Percentiles rank a stretch among this genome's conserved stretches.
Evolutionary conservation across 1,284 basidiomycete species (phyloP).

Genomic region (Cryptococcus jaspeensis): DNA sequence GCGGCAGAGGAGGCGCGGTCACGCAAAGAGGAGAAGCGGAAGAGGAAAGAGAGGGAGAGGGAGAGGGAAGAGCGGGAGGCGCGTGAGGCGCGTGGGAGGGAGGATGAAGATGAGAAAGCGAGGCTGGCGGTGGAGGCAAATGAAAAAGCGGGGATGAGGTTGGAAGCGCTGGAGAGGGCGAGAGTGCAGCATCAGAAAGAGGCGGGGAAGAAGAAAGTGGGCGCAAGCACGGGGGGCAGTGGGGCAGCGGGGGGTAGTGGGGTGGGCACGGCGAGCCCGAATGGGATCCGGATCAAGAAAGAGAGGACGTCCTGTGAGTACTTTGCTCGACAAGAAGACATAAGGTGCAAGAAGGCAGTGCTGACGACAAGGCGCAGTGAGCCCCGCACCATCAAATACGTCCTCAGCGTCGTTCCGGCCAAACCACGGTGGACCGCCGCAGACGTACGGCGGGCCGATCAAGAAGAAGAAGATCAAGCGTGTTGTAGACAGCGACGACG

Average conservation of each 20-base stretch:
- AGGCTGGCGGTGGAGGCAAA: constrained; percentile 50
- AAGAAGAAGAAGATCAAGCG: constrained; percentile 85
- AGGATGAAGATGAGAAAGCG: constrained; percentile 62
- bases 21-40: constrained; percentile 65
- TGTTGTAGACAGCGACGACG: constrained; percentile 66
- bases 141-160: constrained; percentile 27
- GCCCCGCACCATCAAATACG: constrained; percentile 42
- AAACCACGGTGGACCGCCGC: constrained; percentile 10
- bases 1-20: constrained; percentile 55
- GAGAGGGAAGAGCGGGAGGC: constrained; percentile 67
- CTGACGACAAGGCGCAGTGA: neutral
- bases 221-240: neutral
- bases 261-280: constrained; percentile 15
- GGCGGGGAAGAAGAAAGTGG: constrained; percentile 12
- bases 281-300: constrained; percentile 34
- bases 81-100: constrained; percentile 65
- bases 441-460: constrained; percentile 54
- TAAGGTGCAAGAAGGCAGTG: neutral
- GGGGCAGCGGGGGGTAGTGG: too few species aligned
- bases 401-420: constrained; percentile 36
- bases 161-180: constrained; percentile 34
- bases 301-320: constrained; percentile 40
- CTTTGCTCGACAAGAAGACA: neutral
- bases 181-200: constrained; percentile 10
- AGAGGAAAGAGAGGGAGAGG: constrained; percentile 63